These are phyloP conservation scores for Fusarium anguioides DNA, from an alignment of 2,329 filamentous ascomycete genomes.

Conservation along the genomic window DNA sequence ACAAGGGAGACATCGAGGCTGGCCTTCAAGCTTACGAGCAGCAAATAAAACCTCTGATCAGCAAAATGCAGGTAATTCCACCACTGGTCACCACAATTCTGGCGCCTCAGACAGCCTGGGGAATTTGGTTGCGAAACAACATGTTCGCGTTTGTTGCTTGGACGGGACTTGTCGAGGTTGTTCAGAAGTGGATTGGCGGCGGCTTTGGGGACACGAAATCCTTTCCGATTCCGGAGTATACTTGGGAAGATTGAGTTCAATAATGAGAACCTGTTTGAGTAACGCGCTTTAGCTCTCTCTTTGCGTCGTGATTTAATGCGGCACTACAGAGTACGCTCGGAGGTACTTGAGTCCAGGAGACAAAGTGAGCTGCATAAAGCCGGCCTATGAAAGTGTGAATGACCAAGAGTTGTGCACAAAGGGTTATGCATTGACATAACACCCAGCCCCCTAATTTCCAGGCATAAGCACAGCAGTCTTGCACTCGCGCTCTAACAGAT, in stretches of 20 bases:
- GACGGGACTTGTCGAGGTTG: constrained; percentile 48
- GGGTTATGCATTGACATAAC: background rate
- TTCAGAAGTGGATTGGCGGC: constrained; percentile 42
- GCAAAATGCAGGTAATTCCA: constrained; percentile 49
- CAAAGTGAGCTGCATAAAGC: too few species aligned
- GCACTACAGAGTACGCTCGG: background rate
- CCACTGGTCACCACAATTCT: constrained; percentile 51
- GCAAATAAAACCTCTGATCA: constrained; percentile 55
- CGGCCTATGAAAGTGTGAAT: too few species aligned
- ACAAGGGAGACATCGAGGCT: constrained; percentile 42
- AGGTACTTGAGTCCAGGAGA: too few species aligned
- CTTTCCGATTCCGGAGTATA: constrained; percentile 53
- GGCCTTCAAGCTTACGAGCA: constrained; percentile 55
- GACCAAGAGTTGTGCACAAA: background rate
- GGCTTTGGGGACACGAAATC: constrained; percentile 40
- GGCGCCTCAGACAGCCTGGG: constrained; percentile 59
- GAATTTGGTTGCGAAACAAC: constrained; percentile 57
- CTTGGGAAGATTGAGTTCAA: constrained; percentile 14
- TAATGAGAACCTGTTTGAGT: background rate
- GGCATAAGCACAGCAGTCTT: background rate
- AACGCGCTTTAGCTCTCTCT: too few species aligned
- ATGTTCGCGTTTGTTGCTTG: constrained; percentile 55
- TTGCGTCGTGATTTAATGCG: background rate
- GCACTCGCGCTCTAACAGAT: background rate
- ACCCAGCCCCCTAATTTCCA: background rate